phyloP scores from a whole-genome alignment of 768 basidiomycete species.

The Suillus hirtellus region DNA sequence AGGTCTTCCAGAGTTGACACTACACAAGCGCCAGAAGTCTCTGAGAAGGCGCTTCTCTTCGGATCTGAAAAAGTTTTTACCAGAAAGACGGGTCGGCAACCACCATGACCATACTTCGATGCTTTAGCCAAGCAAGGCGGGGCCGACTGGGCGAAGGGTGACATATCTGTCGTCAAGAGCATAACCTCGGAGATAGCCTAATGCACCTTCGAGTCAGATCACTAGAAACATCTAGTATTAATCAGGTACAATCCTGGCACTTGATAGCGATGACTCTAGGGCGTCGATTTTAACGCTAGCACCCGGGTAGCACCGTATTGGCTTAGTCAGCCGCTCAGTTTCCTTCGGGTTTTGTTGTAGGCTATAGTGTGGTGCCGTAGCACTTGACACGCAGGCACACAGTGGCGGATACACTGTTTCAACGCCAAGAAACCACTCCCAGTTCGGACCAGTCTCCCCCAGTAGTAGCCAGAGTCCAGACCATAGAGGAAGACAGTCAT shows the following conservation, averaged over 20 bases:
- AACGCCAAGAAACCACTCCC: background rate
- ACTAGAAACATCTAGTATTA: background rate
- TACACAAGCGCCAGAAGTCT: conserved; percentile 2
- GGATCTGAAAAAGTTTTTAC: conserved; percentile 17
- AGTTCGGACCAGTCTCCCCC: background rate
- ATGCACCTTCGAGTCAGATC: background rate
- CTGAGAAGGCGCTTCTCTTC: conserved; percentile 21
- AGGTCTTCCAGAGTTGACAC: conserved; percentile 20
- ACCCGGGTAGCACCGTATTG: too few species aligned
- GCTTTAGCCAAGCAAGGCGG: conserved; percentile 6
- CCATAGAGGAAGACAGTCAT: background rate
- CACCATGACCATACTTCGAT: background rate
- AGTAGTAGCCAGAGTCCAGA: background rate
- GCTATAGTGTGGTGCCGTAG: too few species aligned
- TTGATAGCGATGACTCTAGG: background rate
- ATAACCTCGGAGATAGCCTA: background rate
- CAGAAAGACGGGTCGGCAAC: background rate
- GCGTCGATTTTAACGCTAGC: background rate
- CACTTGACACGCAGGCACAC: too few species aligned
- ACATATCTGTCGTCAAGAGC: background rate
- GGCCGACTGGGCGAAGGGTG: conserved; percentile 4
- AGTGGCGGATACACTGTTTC: too few species aligned
- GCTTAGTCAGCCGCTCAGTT: too few species aligned
- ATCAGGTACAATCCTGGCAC: too few species aligned
- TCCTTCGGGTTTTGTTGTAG: too few species aligned